A percentile compares a stretch with the other conserved stretches of the same genome.
phyloP scores from a whole-genome alignment of 305 asterid genomes.

The Solanum hybrid region DNA sequence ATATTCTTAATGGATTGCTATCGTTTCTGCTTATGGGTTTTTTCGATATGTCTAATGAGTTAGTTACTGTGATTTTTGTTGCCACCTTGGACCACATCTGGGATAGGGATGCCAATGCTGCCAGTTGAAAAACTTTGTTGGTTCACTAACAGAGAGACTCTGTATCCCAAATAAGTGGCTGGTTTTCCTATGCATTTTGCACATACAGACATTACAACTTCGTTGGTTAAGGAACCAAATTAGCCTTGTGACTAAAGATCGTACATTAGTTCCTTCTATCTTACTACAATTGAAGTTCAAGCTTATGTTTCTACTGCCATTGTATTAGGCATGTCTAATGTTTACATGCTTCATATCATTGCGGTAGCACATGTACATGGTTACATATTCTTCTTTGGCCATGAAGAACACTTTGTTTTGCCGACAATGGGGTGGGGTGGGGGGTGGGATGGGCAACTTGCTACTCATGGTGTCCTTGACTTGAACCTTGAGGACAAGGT shows the following conservation, averaged over 20 bases:
- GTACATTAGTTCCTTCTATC: background rate
- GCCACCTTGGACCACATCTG: background rate
- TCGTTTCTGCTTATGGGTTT: background rate
- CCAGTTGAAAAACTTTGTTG: background rate
- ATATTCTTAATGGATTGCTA: background rate
- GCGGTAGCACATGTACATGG: background rate
- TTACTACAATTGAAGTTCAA: background rate
- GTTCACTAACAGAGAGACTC: background rate
- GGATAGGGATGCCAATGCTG: background rate
- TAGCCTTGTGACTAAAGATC: background rate
- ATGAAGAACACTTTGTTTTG: background rate
- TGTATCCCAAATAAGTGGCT: background rate
- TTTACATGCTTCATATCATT: background rate
- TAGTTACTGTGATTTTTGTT: background rate
- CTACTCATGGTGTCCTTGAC: background rate
- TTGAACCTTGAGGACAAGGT: background rate
- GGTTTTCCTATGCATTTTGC: background rate
- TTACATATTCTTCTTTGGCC: background rate
- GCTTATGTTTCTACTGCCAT: background rate
- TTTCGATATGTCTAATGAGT: background rate
- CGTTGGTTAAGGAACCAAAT: background rate
- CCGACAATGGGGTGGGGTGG: background rate
- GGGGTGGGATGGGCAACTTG: background rate
- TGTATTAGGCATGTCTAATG: background rate
- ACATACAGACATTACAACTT: background rate